Evolutionary conservation across 163 green algal genomes (phyloP).

Genomic region (Volvox carteri): DNA sequence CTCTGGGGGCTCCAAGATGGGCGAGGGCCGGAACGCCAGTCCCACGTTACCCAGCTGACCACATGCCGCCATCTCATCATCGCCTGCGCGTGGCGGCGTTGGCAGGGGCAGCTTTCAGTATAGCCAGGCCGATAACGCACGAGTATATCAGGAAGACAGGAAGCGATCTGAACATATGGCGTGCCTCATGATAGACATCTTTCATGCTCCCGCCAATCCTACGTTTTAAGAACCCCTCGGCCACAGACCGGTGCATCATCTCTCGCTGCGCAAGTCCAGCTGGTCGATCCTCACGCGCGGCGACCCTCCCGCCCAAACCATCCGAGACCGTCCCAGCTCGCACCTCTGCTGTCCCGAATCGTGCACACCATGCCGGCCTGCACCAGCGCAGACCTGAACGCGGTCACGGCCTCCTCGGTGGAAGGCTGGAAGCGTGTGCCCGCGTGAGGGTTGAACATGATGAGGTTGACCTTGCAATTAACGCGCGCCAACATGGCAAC

Average conservation of each 20-base stretch:
- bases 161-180: neutral
- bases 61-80: slow-evolving; percentile 96
- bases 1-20: slow-evolving; percentile 57
- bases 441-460: slow-evolving; percentile 93
- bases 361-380: slow-evolving; percentile 81
- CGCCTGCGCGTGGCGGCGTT: slow-evolving; percentile 63
- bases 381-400: slow-evolving; percentile 83
- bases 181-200: neutral
- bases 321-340: too few relatives aligned
- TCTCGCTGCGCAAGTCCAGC: too few relatives aligned
- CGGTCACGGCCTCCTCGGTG: slow-evolving; percentile 64
- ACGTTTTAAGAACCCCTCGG: too few relatives aligned
- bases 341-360: slow-evolving; percentile 79
- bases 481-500: slow-evolving; percentile 76
- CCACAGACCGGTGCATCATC: too few relatives aligned
- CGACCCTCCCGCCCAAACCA: too few relatives aligned
- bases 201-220: too few relatives aligned
- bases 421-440: slow-evolving; percentile 83
- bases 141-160: neutral
- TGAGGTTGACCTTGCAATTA: slow-evolving; percentile 89
- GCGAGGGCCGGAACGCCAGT: slow-evolving; percentile 10
- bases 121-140: too few relatives aligned
- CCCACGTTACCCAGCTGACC: slow-evolving; percentile 84
- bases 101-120: too few relatives aligned
- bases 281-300: too few relatives aligned